Evolutionary conservation across 2,329 filamentous ascomycete genomes (phyloP).

Genomic region (Aspergillus uvarum): DNA sequence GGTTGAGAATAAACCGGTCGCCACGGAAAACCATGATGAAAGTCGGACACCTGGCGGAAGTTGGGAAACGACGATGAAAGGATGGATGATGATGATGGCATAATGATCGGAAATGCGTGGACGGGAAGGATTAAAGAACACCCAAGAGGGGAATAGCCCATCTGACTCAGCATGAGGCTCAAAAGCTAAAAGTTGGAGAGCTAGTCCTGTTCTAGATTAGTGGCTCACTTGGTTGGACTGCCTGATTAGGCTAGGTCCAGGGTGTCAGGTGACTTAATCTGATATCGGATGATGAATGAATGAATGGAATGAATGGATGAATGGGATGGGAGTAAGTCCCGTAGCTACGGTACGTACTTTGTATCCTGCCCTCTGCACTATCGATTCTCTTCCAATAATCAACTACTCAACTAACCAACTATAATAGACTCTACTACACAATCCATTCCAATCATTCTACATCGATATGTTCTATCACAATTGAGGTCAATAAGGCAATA

Average conservation of each 20-base stretch:
- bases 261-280: constrained; percentile 20
- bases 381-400: no score
- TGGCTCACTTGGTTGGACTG: constrained; percentile 6
- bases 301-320: no score
- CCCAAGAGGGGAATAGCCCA: constrained; percentile 1
- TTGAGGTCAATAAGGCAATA: no score
- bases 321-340: no score
- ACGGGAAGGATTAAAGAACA: constrained; percentile 7
- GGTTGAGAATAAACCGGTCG: constrained; percentile 60
- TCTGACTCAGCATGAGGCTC: constrained; percentile 36
- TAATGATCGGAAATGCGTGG: background rate
- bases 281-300: constrained; percentile 3
- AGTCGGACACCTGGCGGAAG: background rate
- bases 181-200: constrained; percentile 34
- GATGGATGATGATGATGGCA: constrained; percentile 13
- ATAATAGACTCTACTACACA: no score
- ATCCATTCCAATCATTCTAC: no score
- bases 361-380: no score
- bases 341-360: no score
- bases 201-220: constrained; percentile 27
- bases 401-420: no score
- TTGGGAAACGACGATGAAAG: background rate
- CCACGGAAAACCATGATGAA: constrained; percentile 53
- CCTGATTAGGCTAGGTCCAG: constrained; percentile 15
- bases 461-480: no score